These are phyloP conservation scores for Suillus occidentalis DNA, from an alignment of 768 basidiomycete genomes.

Conservation along the genomic window DNA sequence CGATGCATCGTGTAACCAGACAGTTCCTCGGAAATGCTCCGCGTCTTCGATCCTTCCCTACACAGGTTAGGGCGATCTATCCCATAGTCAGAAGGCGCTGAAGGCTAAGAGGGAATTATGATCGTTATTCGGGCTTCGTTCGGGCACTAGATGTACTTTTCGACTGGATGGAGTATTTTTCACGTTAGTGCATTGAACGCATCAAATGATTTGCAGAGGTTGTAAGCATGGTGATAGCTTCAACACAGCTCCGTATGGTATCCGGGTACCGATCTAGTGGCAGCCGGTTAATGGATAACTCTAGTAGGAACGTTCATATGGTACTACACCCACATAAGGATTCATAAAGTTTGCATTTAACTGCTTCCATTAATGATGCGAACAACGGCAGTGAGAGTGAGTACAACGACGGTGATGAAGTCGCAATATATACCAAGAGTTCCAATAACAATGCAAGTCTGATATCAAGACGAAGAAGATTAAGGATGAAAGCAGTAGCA, in stretches of 20 bases:
- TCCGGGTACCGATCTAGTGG: background rate
- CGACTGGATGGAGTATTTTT: background rate
- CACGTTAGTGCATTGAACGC: background rate
- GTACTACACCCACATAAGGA: background rate
- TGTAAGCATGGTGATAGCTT: background rate
- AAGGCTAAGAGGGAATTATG: background rate
- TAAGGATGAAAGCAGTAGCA: background rate
- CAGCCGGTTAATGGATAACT: background rate
- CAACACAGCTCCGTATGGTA: background rate
- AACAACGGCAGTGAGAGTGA: conserved; percentile 4
- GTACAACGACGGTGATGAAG: conserved; percentile 1
- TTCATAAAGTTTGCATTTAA: conserved; percentile 1
- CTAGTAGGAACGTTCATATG: background rate
- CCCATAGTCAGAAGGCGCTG: background rate
- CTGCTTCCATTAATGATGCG: conserved; percentile 4
- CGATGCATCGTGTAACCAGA: conserved; percentile 32
- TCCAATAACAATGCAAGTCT: background rate
- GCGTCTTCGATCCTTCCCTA: conserved; percentile 25
- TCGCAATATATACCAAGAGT: conserved; percentile 4
- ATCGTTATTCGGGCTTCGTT: background rate
- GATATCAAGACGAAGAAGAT: background rate
- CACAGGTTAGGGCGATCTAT: background rate
- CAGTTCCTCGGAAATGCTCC: conserved; percentile 30
- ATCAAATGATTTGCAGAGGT: background rate
- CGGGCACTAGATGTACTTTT: background rate